Evolutionary conservation across 2,329 filamentous ascomycete genomes (phyloP).

Genomic region (Colletotrichum endophyticum): DNA sequence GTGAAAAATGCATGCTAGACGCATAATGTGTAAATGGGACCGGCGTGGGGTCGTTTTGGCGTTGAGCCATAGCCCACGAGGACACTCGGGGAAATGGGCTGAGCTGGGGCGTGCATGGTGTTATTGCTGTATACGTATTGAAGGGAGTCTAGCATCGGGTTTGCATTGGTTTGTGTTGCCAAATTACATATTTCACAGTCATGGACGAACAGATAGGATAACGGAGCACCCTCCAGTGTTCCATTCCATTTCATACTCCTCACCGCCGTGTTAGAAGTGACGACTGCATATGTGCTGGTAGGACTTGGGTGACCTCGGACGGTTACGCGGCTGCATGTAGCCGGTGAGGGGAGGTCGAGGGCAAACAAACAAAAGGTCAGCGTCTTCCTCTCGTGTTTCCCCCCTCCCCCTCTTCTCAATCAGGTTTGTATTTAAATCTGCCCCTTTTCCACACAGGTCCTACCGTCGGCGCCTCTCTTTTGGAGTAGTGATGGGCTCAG

Average conservation of each 20-base stretch:
- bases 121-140: slow-evolving; percentile 5
- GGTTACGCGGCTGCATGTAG: background rate
- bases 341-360: background rate
- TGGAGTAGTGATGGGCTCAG: background rate
- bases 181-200: background rate
- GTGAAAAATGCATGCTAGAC: background rate
- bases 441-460: no score
- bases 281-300: background rate
- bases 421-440: background rate
- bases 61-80: background rate
- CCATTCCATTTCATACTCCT: background rate
- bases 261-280: background rate
- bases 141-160: background rate
- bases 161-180: slow-evolving; percentile 1
- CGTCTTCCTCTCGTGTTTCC: background rate
- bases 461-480: background rate
- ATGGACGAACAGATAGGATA: background rate
- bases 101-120: slow-evolving; percentile 4
- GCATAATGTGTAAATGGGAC: slow-evolving; percentile 16
- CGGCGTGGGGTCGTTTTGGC: background rate
- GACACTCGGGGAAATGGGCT: background rate
- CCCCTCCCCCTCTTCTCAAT: background rate
- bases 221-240: background rate
- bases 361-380: background rate
- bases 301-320: background rate